Evolutionary conservation across 345 rosid genomes (phyloP).

Genomic region (Lepidium didymum): DNA sequence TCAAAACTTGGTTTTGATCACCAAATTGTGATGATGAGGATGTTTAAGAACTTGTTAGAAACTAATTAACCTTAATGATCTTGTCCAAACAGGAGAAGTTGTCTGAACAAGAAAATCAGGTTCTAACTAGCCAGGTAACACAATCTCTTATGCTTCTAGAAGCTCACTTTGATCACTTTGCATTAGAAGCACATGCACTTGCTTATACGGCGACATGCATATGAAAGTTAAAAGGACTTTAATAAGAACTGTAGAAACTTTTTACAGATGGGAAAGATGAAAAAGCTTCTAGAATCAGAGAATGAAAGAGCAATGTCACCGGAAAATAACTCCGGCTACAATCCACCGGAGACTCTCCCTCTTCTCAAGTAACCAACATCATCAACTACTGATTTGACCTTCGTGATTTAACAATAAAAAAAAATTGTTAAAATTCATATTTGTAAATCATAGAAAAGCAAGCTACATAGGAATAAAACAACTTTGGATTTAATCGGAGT

Average conservation of each 20-base stretch:
- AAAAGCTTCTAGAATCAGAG: background rate
- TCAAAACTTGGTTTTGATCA: no score
- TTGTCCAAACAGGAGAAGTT: conserved; percentile 17
- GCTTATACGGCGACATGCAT: no score
- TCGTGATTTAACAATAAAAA: background rate
- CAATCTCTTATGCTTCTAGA: background rate
- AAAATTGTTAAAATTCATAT: background rate
- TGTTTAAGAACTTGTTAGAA: background rate
- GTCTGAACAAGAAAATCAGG: conserved; percentile 2
- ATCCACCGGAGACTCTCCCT: background rate
- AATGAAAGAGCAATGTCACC: background rate
- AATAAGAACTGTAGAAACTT: background rate
- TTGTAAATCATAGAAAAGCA: background rate
- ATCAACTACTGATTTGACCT: background rate
- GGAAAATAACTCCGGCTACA: background rate
- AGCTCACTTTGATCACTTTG: no score
- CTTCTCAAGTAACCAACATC: background rate
- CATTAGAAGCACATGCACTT: no score
- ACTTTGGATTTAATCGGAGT: no score
- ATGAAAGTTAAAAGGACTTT: no score
- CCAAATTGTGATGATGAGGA: no score
- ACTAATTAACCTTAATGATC: background rate
- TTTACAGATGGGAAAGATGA: conserved; percentile 14
- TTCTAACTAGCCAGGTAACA: conserved; percentile 1
- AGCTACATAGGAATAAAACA: background rate